These are phyloP conservation scores for Candida sojae DNA, from an alignment of 1,139 yeast species.

Conservation along the genomic window DNA sequence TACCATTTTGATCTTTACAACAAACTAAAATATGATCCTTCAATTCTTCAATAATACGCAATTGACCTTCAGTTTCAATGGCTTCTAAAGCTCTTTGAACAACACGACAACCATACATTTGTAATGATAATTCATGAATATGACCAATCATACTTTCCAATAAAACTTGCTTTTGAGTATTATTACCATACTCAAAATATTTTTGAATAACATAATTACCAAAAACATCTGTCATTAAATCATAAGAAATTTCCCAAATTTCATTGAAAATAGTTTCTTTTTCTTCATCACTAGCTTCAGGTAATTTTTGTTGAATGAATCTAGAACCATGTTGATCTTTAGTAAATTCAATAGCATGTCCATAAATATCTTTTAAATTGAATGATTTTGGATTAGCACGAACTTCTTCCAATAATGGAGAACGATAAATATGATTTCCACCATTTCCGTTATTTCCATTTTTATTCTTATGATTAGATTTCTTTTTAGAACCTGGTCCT, in stretches of 20 bases:
- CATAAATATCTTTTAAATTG: slow-evolving; percentile 72
- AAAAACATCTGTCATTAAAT: slow-evolving; percentile 93
- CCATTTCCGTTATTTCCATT: slow-evolving; percentile 14
- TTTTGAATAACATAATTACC: slow-evolving; percentile 98
- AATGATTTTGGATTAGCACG: slow-evolving; percentile 69
- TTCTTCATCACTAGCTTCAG: slow-evolving; percentile 63
- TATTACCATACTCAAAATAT: slow-evolving; percentile 81
- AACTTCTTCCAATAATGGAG: slow-evolving; percentile 85
- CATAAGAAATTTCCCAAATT: slow-evolving; percentile 71
- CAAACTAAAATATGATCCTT: slow-evolving; percentile 70
- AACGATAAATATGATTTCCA: slow-evolving; percentile 58
- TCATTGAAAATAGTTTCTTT: slow-evolving; percentile 85
- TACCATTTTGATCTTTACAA: slow-evolving; percentile 96
- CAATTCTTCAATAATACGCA: slow-evolving; percentile 69
- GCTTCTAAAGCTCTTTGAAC: slow-evolving; percentile 92
- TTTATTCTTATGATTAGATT: slow-evolving; percentile 6
- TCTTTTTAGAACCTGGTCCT: slow-evolving; percentile 1
- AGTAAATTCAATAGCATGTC: slow-evolving; percentile 89
- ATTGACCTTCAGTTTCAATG: slow-evolving; percentile 67
- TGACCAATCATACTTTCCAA: slow-evolving; percentile 78
- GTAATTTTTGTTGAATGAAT: slow-evolving; percentile 88
- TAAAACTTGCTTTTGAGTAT: slow-evolving; percentile 67
- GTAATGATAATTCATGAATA: slow-evolving; percentile 74
- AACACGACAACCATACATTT: slow-evolving; percentile 98
- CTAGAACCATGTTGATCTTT: slow-evolving; percentile 97